A percentile compares a stretch with the other conserved stretches of the same genome.
These are phyloP conservation scores for Ephemerocybe angulata DNA, from an alignment of 768 basidiomycete species.

Conservation along the genomic window DNA sequence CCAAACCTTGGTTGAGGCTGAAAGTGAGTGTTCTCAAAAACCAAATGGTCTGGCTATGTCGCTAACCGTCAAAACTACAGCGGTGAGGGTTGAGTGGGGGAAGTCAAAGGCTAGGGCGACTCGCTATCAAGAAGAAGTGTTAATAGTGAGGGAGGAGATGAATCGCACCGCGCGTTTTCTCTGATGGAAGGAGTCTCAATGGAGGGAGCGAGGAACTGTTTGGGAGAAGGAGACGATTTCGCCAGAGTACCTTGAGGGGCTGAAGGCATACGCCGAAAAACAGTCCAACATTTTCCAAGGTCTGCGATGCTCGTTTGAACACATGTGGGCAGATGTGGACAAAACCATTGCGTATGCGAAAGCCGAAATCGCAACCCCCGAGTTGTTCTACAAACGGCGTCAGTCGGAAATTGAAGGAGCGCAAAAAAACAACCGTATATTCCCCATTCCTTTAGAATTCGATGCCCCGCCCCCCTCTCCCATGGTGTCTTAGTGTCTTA, in stretches of 20 bases:
- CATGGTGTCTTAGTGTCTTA: no score
- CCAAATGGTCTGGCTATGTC: neutral
- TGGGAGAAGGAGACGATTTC: neutral
- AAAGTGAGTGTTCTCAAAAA: neutral
- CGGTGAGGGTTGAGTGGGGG: neutral
- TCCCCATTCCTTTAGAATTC: no score
- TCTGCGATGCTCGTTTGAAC: neutral
- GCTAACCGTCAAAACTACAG: neutral
- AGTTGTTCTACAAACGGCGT: neutral
- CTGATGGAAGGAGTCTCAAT: conserved; percentile 12
- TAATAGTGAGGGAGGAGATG: conserved; percentile 17
- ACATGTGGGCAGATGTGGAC: neutral
- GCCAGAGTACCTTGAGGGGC: conserved; percentile 5
- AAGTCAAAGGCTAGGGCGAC: neutral
- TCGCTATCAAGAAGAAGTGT: conserved; percentile 11
- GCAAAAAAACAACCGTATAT: no score
- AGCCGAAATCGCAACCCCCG: neutral
- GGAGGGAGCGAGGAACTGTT: neutral
- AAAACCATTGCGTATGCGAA: neutral
- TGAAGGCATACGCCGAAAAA: conserved; percentile 6
- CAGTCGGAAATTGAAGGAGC: no score
- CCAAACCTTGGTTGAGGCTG: conserved; percentile 1
- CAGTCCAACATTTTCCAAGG: conserved; percentile 4
- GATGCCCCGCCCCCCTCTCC: no score
- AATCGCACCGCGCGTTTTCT: conserved; percentile 5